Conservation (phyloP, 2,329 filamentous ascomycete genomes). For the Colletotrichum navitas region DNA sequence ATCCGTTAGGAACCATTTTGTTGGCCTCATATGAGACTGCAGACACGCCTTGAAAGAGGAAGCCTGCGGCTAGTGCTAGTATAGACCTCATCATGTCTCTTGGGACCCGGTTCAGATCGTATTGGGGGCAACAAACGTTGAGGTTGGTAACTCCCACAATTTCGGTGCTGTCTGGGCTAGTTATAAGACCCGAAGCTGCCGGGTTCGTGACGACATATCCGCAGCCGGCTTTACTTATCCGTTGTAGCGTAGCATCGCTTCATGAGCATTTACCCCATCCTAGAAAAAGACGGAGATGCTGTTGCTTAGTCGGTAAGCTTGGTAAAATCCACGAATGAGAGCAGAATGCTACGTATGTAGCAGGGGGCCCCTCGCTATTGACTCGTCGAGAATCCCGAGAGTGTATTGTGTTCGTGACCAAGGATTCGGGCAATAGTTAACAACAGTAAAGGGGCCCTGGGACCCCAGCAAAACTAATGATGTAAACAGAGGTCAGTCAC, state of each 20-base stretch:
- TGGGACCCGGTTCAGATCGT: not conserved
- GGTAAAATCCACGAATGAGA: slow-evolving; percentile 22
- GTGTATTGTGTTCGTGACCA: not conserved
- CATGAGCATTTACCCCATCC: slow-evolving; percentile 1
- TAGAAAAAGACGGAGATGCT: slow-evolving; percentile 16
- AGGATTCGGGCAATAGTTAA: not conserved
- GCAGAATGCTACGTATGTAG: too few relatives aligned
- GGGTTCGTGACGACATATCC: not conserved
- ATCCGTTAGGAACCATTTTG: not conserved
- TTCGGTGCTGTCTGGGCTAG: not conserved
- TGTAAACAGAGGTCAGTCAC: not conserved
- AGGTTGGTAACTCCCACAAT: not conserved
- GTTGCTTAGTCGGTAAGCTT: slow-evolving; percentile 2
- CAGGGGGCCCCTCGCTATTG: not conserved
- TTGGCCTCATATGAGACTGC: slow-evolving; percentile 3
- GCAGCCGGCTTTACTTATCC: slow-evolving; percentile 6
- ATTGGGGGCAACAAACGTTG: not conserved
- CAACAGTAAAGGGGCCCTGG: not conserved
- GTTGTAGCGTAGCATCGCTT: not conserved
- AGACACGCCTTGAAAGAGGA: not conserved
- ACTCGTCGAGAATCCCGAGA: not conserved
- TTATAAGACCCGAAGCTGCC: not conserved
- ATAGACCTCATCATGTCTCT: slow-evolving; percentile 14
- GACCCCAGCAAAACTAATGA: not conserved
- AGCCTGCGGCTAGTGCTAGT: not conserved